Evolutionary conservation across 2,329 filamentous ascomycete genomes (phyloP).

Genomic region (Trichoderma afroharzianum): DNA sequence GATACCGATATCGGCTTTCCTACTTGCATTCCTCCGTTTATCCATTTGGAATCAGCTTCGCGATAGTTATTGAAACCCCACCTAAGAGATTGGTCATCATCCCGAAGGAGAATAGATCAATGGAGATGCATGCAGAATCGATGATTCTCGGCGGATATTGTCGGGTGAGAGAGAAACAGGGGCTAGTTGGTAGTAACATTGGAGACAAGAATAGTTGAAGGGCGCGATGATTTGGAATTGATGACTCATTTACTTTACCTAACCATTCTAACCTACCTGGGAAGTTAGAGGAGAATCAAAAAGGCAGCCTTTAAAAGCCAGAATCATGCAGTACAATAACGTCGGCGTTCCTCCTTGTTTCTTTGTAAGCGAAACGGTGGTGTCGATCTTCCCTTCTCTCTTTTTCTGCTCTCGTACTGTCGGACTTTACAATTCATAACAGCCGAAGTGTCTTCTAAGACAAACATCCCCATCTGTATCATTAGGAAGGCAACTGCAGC

Average conservation of each 20-base stretch:
- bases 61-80: background rate
- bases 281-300: background rate
- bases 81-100: background rate
- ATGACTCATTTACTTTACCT: background rate
- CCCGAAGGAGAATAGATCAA: background rate
- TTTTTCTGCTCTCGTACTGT: background rate
- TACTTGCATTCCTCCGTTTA: background rate
- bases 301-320: background rate
- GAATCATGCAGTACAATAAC: background rate
- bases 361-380: background rate
- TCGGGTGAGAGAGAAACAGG: background rate
- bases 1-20: conserved; percentile 8
- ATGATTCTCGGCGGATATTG: background rate
- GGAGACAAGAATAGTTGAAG: background rate
- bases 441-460: background rate
- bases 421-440: background rate
- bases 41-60: background rate
- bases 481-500: background rate
- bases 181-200: background rate
- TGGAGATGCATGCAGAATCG: background rate
- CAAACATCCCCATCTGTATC: background rate
- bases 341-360: background rate
- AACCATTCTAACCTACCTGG: background rate
- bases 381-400: background rate
- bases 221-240: background rate